A percentile compares a stretch with the other conserved stretches of the same genome.
These are phyloP conservation scores for Linum trigynum DNA, from an alignment of 345 rosid genomes.

Conservation along the genomic window DNA sequence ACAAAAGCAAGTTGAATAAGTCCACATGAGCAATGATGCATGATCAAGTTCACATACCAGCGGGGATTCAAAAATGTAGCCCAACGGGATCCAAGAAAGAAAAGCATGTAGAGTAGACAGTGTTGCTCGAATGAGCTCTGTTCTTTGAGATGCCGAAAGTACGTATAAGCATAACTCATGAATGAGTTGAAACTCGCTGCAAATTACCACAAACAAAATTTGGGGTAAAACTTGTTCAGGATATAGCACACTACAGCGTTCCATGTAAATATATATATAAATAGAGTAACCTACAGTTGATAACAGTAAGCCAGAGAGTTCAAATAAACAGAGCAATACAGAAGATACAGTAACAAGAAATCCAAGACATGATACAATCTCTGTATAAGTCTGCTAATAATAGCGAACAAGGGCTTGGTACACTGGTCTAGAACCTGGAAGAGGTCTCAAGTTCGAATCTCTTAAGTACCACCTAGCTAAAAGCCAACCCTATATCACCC, in stretches of 20 bases:
- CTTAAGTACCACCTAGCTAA: too few relatives aligned
- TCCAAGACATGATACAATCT: too few relatives aligned
- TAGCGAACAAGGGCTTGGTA: too few relatives aligned
- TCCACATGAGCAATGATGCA: slow-evolving; percentile 5
- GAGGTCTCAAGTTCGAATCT: background rate
- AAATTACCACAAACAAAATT: slow-evolving; percentile 21
- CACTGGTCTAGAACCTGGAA: background rate
- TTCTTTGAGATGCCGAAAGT: slow-evolving; percentile 90
- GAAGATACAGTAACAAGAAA: background rate
- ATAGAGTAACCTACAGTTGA: background rate
- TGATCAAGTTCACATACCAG: slow-evolving; percentile 41
- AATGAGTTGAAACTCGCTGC: slow-evolving; percentile 97
- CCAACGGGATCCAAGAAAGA: slow-evolving; percentile 98
- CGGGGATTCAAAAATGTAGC: slow-evolving; percentile 97
- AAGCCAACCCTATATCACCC: too few relatives aligned
- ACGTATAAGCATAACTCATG: slow-evolving; percentile 96
- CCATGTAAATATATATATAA: slow-evolving; percentile 1
- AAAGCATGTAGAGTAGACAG: slow-evolving; percentile 94
- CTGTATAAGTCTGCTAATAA: background rate
- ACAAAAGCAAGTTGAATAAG: slow-evolving; percentile 14
- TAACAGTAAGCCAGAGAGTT: background rate
- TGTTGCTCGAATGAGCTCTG: slow-evolving; percentile 90
- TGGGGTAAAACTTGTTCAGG: slow-evolving; percentile 1
- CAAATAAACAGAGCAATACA: background rate
- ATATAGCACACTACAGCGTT: background rate